phyloP scores from a whole-genome alignment of 2,329 filamentous ascomycete species.

The Penicillium sp. region DNA sequence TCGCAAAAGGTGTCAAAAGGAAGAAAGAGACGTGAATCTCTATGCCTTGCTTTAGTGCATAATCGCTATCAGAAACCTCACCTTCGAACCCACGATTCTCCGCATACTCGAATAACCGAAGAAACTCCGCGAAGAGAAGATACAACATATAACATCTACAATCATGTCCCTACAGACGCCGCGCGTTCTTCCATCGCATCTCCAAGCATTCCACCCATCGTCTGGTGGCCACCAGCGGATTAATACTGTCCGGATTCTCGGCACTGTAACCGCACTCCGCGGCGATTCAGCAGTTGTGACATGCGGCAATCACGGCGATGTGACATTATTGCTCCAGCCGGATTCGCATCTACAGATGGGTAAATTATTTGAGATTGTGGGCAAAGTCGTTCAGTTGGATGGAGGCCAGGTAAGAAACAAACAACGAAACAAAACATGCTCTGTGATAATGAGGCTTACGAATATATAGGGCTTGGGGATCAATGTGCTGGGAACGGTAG shows the following conservation, averaged over 20 bases:
- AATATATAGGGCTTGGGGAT: slow-evolving; percentile 34
- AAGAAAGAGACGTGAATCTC: neutral
- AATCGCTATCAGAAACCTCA: neutral
- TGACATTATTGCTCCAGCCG: slow-evolving; percentile 70
- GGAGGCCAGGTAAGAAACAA: slow-evolving; percentile 29
- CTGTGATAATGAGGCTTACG: neutral
- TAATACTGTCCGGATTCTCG: slow-evolving; percentile 76
- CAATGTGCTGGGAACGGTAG: slow-evolving; percentile 37
- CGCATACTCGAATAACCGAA: neutral
- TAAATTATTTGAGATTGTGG: slow-evolving; percentile 44
- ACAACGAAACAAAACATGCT: neutral
- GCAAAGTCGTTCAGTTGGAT: slow-evolving; percentile 42
- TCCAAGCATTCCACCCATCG: slow-evolving; percentile 67
- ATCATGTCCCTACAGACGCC: slow-evolving; percentile 71
- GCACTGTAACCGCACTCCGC: slow-evolving; percentile 76
- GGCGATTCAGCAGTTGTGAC: slow-evolving; percentile 79
- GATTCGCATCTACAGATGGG: slow-evolving; percentile 43
- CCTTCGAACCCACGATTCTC: neutral
- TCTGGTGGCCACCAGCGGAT: slow-evolving; percentile 28
- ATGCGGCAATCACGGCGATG: slow-evolving; percentile 62
- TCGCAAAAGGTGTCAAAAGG: neutral
- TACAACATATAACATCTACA: neutral
- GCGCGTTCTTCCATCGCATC: slow-evolving; percentile 75
- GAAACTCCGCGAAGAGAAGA: neutral
- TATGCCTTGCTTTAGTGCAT: neutral